Percentiles rank a stretch among this genome's conserved stretches.
These are phyloP conservation scores for Penicillium sclerotigenum DNA, from an alignment of 2,329 filamentous ascomycete species.

Conservation along the genomic window DNA sequence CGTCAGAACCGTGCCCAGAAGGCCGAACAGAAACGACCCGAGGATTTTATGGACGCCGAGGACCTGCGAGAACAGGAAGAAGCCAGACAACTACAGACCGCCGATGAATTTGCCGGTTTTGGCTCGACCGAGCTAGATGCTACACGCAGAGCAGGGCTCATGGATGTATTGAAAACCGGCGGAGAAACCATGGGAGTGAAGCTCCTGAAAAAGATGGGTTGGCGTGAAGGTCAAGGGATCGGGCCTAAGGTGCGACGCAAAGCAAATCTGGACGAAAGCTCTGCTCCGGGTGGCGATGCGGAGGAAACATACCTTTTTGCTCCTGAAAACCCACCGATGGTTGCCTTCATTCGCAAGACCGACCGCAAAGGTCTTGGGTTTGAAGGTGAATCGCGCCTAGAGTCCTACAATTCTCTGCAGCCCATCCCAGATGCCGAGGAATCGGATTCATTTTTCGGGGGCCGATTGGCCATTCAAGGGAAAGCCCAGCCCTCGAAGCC, in stretches of 20 bases:
- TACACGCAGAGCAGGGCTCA: slow-evolving; percentile 54
- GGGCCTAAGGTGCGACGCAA: slow-evolving; percentile 77
- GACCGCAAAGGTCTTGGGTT: slow-evolving; percentile 49
- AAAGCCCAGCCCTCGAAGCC: slow-evolving; percentile 48
- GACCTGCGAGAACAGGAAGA: slow-evolving; percentile 85
- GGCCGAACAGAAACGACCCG: slow-evolving; percentile 58
- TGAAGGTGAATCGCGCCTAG: slow-evolving; percentile 40
- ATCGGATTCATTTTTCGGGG: slow-evolving; percentile 38
- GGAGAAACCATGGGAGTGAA: slow-evolving; percentile 86
- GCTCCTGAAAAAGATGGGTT: slow-evolving; percentile 87
- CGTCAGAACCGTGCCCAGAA: slow-evolving; percentile 67
- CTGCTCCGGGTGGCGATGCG: slow-evolving; percentile 37
- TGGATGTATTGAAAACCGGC: slow-evolving; percentile 67
- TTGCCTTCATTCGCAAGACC: slow-evolving; percentile 45
- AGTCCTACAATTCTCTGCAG: slow-evolving; percentile 11
- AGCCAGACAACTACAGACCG: slow-evolving; percentile 68
- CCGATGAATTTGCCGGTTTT: slow-evolving; percentile 70
- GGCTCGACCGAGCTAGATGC: slow-evolving; percentile 62
- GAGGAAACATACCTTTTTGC: slow-evolving; percentile 72
- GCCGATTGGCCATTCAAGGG: slow-evolving; percentile 29
- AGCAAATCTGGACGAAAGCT: slow-evolving; percentile 63
- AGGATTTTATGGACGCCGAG: slow-evolving; percentile 98
- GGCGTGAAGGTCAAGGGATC: slow-evolving; percentile 89
- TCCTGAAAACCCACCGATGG: slow-evolving; percentile 72
- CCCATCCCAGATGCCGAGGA: slow-evolving; percentile 20